A percentile compares a stretch with the other conserved stretches of the same genome.
phyloP scores from a whole-genome alignment of 306 rosid genomes.

The Castanea mollissima region DNA sequence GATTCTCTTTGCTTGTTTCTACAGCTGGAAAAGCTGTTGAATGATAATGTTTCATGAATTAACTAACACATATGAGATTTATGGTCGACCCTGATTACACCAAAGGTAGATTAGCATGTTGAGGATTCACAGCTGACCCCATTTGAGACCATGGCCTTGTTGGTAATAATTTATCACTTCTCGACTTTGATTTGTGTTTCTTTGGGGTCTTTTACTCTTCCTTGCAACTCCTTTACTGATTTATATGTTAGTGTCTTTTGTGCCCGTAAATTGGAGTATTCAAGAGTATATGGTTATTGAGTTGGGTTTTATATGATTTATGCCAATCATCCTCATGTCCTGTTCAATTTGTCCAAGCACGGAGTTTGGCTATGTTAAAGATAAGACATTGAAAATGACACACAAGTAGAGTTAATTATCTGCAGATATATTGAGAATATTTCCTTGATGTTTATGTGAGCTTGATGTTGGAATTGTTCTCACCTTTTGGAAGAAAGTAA shows the following conservation, averaged over 20 bases:
- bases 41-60: neutral
- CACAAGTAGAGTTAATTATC: neutral
- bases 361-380: neutral
- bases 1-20: too few relatives aligned
- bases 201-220: neutral
- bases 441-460: neutral
- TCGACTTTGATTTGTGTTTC: neutral
- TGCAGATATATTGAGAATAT: neutral
- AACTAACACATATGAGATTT: neutral
- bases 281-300: neutral
- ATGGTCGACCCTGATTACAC: too few relatives aligned
- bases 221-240: neutral
- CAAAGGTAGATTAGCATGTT: too few relatives aligned
- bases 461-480: neutral
- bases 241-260: neutral
- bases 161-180: neutral
- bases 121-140: too few relatives aligned
- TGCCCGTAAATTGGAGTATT: neutral
- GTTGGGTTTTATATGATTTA: neutral
- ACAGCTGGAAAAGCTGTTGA: too few relatives aligned
- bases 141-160: too few relatives aligned
- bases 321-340: neutral
- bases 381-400: neutral
- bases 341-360: neutral
- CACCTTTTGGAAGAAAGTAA: neutral